Percentiles rank a stretch among this genome's conserved stretches.
Evolutionary conservation across 805 yeast species (phyloP).

Genomic region (Yamadazyma laniorum): DNA sequence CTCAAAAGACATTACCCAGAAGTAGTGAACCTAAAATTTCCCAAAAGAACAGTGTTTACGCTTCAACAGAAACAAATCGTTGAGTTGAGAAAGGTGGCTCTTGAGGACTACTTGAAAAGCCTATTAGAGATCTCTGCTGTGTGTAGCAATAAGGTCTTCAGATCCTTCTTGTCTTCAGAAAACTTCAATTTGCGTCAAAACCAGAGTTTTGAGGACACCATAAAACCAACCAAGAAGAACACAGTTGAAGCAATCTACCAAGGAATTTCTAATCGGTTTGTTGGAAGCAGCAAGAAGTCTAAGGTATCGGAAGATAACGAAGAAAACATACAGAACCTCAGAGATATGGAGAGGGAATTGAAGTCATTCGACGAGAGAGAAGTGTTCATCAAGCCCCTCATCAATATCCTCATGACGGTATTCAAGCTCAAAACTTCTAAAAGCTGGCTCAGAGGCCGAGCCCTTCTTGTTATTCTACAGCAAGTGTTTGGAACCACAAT

Average conservation of each 20-base stretch:
- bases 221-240: slow-evolving; percentile 9
- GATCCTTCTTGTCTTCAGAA: slow-evolving; percentile 77
- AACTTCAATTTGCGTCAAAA: slow-evolving; percentile 42
- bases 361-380: slow-evolving; percentile 47
- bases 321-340: slow-evolving; percentile 27
- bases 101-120: slow-evolving; percentile 61
- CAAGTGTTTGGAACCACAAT: slow-evolving; percentile 86
- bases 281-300: slow-evolving; percentile 2
- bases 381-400: slow-evolving; percentile 71
- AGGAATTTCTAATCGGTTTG: slow-evolving; percentile 21
- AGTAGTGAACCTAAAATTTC: slow-evolving; percentile 50
- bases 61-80: slow-evolving; percentile 64
- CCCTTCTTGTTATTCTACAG: slow-evolving; percentile 75
- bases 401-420: slow-evolving; percentile 67
- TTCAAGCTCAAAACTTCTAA: slow-evolving; percentile 65
- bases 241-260: slow-evolving; percentile 31
- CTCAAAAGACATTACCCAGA: slow-evolving; percentile 51
- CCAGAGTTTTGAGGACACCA: slow-evolving; percentile 25
- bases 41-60: slow-evolving; percentile 63
- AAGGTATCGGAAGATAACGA: slow-evolving; percentile 9
- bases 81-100: slow-evolving; percentile 58
- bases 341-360: slow-evolving; percentile 56
- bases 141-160: slow-evolving; percentile 68
- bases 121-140: slow-evolving; percentile 63
- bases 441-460: slow-evolving; percentile 83